Conservation (phyloP, 2,329 filamentous ascomycete genomes). For the Chrysosporium keratinophilum region DNA sequence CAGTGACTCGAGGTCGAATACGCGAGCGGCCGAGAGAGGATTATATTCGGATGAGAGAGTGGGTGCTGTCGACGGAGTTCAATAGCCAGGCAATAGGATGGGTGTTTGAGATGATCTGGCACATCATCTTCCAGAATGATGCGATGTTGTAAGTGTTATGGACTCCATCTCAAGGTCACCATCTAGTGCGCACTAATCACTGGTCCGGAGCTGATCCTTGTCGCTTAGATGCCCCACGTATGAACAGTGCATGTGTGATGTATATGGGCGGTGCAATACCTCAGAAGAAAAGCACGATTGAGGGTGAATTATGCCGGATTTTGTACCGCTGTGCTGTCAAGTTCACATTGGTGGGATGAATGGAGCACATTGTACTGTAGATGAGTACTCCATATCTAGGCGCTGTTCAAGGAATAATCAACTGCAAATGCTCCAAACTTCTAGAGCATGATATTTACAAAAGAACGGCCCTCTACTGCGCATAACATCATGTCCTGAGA, state of each 20-base stretch:
- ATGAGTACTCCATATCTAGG: background rate
- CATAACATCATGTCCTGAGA: background rate
- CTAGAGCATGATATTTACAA: background rate
- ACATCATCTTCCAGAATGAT: slow-evolving; percentile 43
- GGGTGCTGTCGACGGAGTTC: slow-evolving; percentile 48
- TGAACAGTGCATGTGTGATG: slow-evolving; percentile 11
- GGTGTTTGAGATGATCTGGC: slow-evolving; percentile 57
- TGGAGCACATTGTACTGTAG: background rate
- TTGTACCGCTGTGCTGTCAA: background rate
- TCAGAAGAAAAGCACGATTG: background rate
- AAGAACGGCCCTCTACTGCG: background rate
- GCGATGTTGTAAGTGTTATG: slow-evolving; percentile 29
- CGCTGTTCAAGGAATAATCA: too few species aligned
- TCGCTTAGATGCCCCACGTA: slow-evolving; percentile 8
- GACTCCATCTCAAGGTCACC: background rate
- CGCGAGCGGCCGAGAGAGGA: slow-evolving; percentile 38
- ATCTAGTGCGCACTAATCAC: background rate
- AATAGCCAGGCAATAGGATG: slow-evolving; percentile 48
- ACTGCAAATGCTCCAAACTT: too few species aligned
- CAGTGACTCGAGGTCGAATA: slow-evolving; percentile 41
- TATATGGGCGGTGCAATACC: slow-evolving; percentile 8
- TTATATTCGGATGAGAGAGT: slow-evolving; percentile 49
- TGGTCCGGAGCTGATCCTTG: background rate
- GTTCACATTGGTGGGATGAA: background rate
- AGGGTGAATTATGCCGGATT: background rate